A percentile compares a stretch with the other conserved stretches of the same genome.
phyloP scores from a whole-genome alignment of 352 stramenopile genomes.

The Phytophthora capsici region DNA sequence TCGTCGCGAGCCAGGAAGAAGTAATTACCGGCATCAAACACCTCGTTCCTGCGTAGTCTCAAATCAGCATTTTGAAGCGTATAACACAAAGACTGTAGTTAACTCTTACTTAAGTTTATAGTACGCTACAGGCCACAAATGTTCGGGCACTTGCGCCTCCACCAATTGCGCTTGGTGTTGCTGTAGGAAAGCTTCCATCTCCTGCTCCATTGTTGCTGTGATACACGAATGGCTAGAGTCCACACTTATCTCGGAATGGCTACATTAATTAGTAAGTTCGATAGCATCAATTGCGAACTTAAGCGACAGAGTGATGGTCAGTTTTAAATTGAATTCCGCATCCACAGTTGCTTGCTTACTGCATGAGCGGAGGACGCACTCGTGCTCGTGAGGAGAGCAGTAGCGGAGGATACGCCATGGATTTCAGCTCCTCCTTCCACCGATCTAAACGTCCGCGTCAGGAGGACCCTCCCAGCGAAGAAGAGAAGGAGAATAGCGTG shows the following conservation, averaged over 20 bases:
- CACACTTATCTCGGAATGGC: neutral
- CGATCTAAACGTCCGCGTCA: conserved; percentile 29
- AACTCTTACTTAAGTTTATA: conserved; percentile 57
- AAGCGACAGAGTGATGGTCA: conserved; percentile 23
- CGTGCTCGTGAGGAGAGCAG: conserved; percentile 17
- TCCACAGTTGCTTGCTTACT: no score
- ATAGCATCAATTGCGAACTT: neutral
- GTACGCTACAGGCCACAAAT: conserved; percentile 51
- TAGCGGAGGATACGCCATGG: conserved; percentile 16
- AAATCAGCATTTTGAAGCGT: conserved; percentile 9
- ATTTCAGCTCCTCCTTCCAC: conserved; percentile 34
- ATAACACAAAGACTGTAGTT: neutral
- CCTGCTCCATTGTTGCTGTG: conserved; percentile 31
- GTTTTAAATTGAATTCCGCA: conserved; percentile 12
- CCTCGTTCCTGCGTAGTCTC: conserved; percentile 36
- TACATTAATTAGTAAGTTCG: neutral
- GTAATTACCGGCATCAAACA: conserved; percentile 55
- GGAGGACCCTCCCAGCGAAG: conserved; percentile 12
- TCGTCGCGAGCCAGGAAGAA: conserved; percentile 59
- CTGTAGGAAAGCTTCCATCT: conserved; percentile 53
- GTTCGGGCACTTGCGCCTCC: conserved; percentile 43
- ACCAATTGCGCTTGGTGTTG: conserved; percentile 54
- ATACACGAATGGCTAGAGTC: neutral
- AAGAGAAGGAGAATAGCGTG: conserved; percentile 24
- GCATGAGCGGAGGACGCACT: conserved; percentile 26